These are phyloP conservation scores for Rhizopogon salebrosus DNA, from an alignment of 768 basidiomycete genomes.

Conservation along the genomic window DNA sequence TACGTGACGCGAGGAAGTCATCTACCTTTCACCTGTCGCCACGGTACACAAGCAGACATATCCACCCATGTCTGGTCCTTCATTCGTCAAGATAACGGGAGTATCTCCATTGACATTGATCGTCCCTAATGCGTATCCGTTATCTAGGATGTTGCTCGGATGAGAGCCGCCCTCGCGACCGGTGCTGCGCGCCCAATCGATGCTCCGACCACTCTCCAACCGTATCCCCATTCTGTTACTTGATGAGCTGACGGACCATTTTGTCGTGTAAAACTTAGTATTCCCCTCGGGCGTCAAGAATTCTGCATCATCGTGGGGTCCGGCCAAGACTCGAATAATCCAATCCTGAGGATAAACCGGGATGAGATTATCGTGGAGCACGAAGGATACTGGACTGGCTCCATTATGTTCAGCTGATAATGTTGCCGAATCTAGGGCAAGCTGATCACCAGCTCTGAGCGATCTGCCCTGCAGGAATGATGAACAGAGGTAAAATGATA, in stretches of 20 bases:
- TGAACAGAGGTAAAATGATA: slow-evolving; percentile 6
- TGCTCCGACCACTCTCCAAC: slow-evolving; percentile 37
- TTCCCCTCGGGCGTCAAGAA: slow-evolving; percentile 49
- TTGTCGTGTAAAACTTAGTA: slow-evolving; percentile 42
- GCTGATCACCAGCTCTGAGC: slow-evolving; percentile 45
- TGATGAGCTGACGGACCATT: slow-evolving; percentile 49
- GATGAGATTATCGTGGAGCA: slow-evolving; percentile 25
- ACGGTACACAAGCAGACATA: slow-evolving; percentile 55
- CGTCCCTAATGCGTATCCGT: slow-evolving; percentile 49
- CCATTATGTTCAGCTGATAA: slow-evolving; percentile 15
- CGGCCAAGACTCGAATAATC: slow-evolving; percentile 50
- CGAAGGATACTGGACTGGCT: not conserved
- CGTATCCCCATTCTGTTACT: slow-evolving; percentile 65
- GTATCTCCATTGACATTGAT: slow-evolving; percentile 68
- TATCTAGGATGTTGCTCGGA: slow-evolving; percentile 63
- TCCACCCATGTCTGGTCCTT: slow-evolving; percentile 62
- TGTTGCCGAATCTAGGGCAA: slow-evolving; percentile 34
- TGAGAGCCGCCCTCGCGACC: slow-evolving; percentile 69
- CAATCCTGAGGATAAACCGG: slow-evolving; percentile 46
- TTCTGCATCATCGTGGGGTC: slow-evolving; percentile 57
- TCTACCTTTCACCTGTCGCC: slow-evolving; percentile 45
- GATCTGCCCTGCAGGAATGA: slow-evolving; percentile 39
- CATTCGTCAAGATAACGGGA: slow-evolving; percentile 57
- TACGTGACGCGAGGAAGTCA: not conserved
- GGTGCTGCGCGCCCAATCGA: slow-evolving; percentile 48